phyloP scores from a whole-genome alignment of 768 basidiomycete genomes.

The Boletus eberwhitei region DNA sequence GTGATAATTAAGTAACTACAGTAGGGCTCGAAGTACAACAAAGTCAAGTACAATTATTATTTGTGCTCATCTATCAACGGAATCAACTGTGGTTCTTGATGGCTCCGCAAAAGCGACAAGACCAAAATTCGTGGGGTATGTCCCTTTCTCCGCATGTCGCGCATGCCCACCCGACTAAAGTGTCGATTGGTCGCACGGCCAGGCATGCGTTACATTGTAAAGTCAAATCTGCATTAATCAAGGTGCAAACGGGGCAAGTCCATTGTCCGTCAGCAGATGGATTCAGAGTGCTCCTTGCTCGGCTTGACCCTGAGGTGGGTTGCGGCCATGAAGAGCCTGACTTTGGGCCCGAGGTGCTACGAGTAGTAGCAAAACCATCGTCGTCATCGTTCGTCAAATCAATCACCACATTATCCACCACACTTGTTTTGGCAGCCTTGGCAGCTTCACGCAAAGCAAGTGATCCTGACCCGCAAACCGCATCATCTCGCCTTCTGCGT shows the following conservation, averaged over 20 bases:
- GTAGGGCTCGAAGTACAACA: background rate
- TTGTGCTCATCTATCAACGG: background rate
- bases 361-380: background rate
- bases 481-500: slow-evolving; percentile 68
- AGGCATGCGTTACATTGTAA: slow-evolving; percentile 64
- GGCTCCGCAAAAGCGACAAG: slow-evolving; percentile 67
- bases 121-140: slow-evolving; percentile 68
- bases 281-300: background rate
- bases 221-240: slow-evolving; percentile 50
- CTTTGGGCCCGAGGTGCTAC: slow-evolving; percentile 30
- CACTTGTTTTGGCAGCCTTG: slow-evolving; percentile 67
- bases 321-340: slow-evolving; percentile 12
- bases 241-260: slow-evolving; percentile 61
- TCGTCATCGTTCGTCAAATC: slow-evolving; percentile 49
- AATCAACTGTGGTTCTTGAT: slow-evolving; percentile 46
- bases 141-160: slow-evolving; percentile 57
- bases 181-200: slow-evolving; percentile 35
- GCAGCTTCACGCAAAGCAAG: slow-evolving; percentile 57
- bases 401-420: slow-evolving; percentile 50
- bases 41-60: background rate
- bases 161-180: slow-evolving; percentile 59
- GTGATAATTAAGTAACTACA: background rate
- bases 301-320: background rate
- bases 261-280: slow-evolving; percentile 34
- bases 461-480: slow-evolving; percentile 64